Evolutionary conservation across 1,139 yeast species (phyloP).

Genomic region (Pichiaceae sp.): DNA sequence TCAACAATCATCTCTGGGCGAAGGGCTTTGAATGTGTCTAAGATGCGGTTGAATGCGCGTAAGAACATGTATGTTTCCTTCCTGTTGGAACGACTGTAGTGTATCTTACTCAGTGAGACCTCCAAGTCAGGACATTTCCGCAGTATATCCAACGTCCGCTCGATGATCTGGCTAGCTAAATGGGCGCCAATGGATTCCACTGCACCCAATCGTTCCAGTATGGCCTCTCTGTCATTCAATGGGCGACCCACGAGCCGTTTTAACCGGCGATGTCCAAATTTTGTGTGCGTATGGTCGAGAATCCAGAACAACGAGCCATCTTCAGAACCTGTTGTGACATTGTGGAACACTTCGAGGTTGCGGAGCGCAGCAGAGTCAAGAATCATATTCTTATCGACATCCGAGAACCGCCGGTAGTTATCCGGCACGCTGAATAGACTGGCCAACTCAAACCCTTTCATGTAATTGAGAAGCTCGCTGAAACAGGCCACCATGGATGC

Average conservation of each 20-base stretch:
- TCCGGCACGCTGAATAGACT: constrained; percentile 44
- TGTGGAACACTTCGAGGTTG: constrained; percentile 66
- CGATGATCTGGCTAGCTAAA: constrained; percentile 31
- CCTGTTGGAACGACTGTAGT: constrained; percentile 57
- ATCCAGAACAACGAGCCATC: constrained; percentile 74
- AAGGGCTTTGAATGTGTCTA: constrained; percentile 23
- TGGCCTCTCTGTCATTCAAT: constrained; percentile 40
- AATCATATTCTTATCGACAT: constrained; percentile 46
- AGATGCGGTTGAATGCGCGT: constrained; percentile 36
- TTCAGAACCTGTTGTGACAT: constrained; percentile 44
- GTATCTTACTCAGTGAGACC: constrained; percentile 54
- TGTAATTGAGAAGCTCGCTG: constrained; percentile 39
- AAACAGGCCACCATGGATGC: constrained; percentile 29
- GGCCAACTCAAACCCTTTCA: constrained; percentile 55
- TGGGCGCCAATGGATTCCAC: constrained; percentile 41
- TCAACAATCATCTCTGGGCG: constrained; percentile 9
- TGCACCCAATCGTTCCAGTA: constrained; percentile 56
- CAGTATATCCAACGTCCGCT: constrained; percentile 39
- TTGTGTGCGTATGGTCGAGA: constrained; percentile 70
- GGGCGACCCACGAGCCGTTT: constrained; percentile 74
- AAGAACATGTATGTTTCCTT: constrained; percentile 60
- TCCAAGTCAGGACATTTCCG: constrained; percentile 57
- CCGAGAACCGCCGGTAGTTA: constrained; percentile 44
- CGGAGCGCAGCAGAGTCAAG: constrained; percentile 61
- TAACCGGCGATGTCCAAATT: constrained; percentile 63